These are phyloP conservation scores for Platismatia glauca DNA, from an alignment of 495 filamentous ascomycete species.

Conservation along the genomic window DNA sequence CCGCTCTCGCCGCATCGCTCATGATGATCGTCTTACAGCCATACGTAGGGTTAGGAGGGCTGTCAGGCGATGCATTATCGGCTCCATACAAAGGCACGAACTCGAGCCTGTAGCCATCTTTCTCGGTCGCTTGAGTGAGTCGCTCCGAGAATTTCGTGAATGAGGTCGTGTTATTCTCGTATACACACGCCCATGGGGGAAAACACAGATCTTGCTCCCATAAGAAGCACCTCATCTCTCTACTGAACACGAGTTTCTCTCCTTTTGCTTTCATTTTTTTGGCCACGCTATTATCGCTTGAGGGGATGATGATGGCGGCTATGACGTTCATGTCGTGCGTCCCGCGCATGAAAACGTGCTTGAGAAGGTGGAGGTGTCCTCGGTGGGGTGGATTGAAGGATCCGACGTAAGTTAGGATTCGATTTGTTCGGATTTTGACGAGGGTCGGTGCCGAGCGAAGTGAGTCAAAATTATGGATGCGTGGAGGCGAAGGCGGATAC, in stretches of 20 bases:
- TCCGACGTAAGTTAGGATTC: constrained; percentile 24
- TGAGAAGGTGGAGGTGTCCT: constrained; percentile 6
- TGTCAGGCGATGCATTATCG: not conserved
- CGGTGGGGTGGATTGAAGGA: constrained; percentile 29
- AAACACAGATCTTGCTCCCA: constrained; percentile 5
- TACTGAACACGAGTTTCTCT: not conserved
- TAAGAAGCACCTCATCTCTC: not conserved
- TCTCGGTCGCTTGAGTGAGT: not conserved
- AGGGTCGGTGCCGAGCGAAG: not conserved
- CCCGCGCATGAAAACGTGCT: not conserved
- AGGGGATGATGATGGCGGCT: not conserved
- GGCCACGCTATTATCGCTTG: not conserved
- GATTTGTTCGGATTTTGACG: constrained; percentile 5
- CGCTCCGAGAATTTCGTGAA: not conserved
- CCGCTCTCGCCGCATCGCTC: constrained; percentile 5
- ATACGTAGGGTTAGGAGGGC: not conserved
- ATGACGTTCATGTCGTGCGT: not conserved
- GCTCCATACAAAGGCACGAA: not conserved
- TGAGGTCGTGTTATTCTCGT: not conserved
- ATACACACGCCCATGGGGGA: constrained; percentile 10
- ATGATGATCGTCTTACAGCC: not conserved
- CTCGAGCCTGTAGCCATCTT: not conserved
- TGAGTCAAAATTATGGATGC: not conserved
- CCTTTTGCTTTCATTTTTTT: not conserved
- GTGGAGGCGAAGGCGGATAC: not conserved